Evolutionary conservation across 192 early-diverging fungal species (phyloP).

Genomic region (Pilobolus umbonatus): DNA sequence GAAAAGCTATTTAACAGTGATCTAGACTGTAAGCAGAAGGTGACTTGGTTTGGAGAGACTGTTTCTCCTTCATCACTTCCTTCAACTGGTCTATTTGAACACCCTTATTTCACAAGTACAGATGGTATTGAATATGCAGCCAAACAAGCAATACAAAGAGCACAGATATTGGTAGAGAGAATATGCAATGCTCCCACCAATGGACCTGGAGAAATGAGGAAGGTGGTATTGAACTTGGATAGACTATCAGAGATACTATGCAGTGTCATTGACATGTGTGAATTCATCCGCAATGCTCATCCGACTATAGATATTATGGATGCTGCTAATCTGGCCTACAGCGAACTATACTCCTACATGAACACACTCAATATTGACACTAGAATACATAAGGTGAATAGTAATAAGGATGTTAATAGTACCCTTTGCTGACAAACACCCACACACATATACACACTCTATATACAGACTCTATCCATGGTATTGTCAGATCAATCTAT

Average conservation of each 20-base stretch:
- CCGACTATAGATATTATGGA: conserved; percentile 65
- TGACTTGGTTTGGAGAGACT: too few relatives aligned
- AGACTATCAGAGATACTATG: conserved; percentile 85
- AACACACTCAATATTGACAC: conserved; percentile 92
- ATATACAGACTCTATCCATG: conserved; percentile 55
- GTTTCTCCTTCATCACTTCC: too few relatives aligned
- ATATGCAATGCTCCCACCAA: conserved; percentile 45
- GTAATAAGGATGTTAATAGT: neutral
- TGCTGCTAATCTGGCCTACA: conserved; percentile 76
- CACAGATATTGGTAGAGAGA: conserved; percentile 46
- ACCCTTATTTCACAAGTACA: conserved; percentile 35
- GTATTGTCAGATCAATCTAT: conserved; percentile 60
- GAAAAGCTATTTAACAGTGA: too few relatives aligned
- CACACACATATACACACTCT: neutral
- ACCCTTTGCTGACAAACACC: neutral
- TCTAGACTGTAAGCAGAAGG: too few relatives aligned
- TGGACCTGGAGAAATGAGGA: conserved; percentile 53
- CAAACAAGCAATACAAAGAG: conserved; percentile 43
- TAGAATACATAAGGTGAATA: conserved; percentile 65
- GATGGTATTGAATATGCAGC: conserved; percentile 42
- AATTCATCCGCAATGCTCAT: conserved; percentile 90
- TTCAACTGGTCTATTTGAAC: conserved; percentile 45
- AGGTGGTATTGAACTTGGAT: conserved; percentile 84
- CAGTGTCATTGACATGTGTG: conserved; percentile 85
- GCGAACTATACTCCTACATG: conserved; percentile 75